These are phyloP conservation scores for Astrothelium subdiscretum DNA, from an alignment of 495 filamentous ascomycete species.

Conservation along the genomic window DNA sequence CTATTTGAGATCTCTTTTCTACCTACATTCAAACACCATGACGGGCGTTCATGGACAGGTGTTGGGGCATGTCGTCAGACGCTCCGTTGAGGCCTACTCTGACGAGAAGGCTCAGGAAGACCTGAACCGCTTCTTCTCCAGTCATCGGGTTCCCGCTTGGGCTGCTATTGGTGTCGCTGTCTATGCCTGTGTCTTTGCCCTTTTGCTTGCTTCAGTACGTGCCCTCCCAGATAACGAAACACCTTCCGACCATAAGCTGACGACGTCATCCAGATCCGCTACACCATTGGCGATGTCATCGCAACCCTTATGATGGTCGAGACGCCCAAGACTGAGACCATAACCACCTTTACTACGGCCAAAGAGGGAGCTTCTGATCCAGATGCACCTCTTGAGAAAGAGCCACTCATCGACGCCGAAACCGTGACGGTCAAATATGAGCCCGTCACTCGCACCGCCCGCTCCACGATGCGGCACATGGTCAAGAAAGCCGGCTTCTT, in stretches of 20 bases:
- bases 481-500: conserved; percentile 39
- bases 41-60: background rate
- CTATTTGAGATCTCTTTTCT: background rate
- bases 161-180: conserved; percentile 10
- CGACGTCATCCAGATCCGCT: conserved; percentile 32
- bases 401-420: conserved; percentile 16
- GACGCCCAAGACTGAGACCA: conserved; percentile 46
- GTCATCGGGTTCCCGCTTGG: conserved; percentile 4
- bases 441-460: conserved; percentile 50
- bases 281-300: conserved; percentile 48
- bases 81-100: conserved; percentile 7
- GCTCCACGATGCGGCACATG: conserved; percentile 47
- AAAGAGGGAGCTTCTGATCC: conserved; percentile 14
- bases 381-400: conserved; percentile 20
- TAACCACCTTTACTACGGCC: conserved; percentile 46
- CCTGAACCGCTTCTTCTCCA: conserved; percentile 1
- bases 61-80: conserved; percentile 12
- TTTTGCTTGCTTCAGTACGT: conserved; percentile 20
- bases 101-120: conserved; percentile 9
- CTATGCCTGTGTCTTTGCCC: conserved; percentile 15
- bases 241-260: background rate
- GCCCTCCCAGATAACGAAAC: background rate
- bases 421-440: conserved; percentile 21
- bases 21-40: background rate
- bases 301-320: conserved; percentile 52